Evolutionary conservation across 768 basidiomycete species (phyloP).

Genomic region (Scleroderma bovista): DNA sequence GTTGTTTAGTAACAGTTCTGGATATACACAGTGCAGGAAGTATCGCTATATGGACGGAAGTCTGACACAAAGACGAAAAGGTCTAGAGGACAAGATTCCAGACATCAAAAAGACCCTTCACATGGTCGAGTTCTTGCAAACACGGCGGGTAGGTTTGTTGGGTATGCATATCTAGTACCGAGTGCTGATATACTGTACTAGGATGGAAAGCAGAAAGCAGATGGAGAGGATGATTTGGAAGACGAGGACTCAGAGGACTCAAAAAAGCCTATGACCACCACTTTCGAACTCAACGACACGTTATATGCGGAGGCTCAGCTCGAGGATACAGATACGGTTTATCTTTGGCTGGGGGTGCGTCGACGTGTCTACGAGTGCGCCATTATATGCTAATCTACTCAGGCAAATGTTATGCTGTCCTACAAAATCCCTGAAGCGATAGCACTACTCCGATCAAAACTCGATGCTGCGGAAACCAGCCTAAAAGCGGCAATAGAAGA

Average conservation of each 20-base stretch:
- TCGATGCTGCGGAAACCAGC: slow-evolving; percentile 60
- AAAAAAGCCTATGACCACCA: slow-evolving; percentile 62
- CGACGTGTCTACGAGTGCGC: neutral
- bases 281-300: slow-evolving; percentile 95
- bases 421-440: slow-evolving; percentile 82
- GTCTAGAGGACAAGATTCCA: slow-evolving; percentile 91
- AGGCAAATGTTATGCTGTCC: slow-evolving; percentile 98
- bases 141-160: slow-evolving; percentile 51
- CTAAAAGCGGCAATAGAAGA: slow-evolving; percentile 76
- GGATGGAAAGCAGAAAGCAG: slow-evolving; percentile 54
- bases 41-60: slow-evolving; percentile 97
- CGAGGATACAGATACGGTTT: slow-evolving; percentile 83
- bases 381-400: neutral
- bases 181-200: slow-evolving; percentile 19
- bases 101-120: slow-evolving; percentile 89
- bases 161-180: neutral
- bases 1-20: slow-evolving; percentile 9
- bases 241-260: slow-evolving; percentile 32
- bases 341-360: slow-evolving; percentile 92
- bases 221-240: slow-evolving; percentile 42
- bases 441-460: slow-evolving; percentile 67
- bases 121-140: slow-evolving; percentile 81
- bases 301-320: slow-evolving; percentile 89
- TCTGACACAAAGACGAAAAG: slow-evolving; percentile 67
- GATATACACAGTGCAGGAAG: slow-evolving; percentile 59